A percentile compares a stretch with the other conserved stretches of the same genome.
These are phyloP conservation scores for Hericium rajendrae DNA, from an alignment of 768 basidiomycete genomes.

Conservation along the genomic window DNA sequence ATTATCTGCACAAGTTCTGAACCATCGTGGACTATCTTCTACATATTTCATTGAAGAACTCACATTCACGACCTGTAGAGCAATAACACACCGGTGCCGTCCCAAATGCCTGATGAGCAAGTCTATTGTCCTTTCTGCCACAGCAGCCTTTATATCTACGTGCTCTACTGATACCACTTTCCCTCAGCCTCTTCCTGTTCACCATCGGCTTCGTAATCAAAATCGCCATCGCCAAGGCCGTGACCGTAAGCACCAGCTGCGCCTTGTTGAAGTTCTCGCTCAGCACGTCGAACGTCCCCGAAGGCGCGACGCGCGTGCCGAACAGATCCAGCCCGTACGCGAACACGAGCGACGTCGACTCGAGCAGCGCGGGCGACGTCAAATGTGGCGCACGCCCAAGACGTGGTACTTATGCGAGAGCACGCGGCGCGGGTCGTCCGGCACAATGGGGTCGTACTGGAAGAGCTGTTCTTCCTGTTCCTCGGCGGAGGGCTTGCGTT, in stretches of 20 bases:
- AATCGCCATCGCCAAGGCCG: constrained; percentile 65
- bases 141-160: too few species aligned
- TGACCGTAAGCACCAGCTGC: constrained; percentile 79
- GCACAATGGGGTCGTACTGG: constrained; percentile 74
- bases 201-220: constrained; percentile 80
- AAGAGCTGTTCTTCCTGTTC: constrained; percentile 83
- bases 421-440: constrained; percentile 52
- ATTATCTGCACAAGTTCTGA: too few species aligned
- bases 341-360: constrained; percentile 87
- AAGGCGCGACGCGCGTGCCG: constrained; percentile 75
- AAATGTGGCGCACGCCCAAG: constrained; percentile 57
- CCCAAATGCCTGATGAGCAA: too few species aligned
- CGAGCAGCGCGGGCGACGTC: constrained; percentile 76
- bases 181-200: constrained; percentile 49
- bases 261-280: constrained; percentile 89
- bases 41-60: too few species aligned
- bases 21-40: too few species aligned
- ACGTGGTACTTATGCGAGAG: constrained; percentile 54
- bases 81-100: too few species aligned
- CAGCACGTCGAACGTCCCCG: constrained; percentile 86
- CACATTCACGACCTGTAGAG: too few species aligned
- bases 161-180: constrained; percentile 56
- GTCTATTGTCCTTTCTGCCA: too few species aligned
- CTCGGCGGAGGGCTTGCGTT: constrained; percentile 59
- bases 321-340: constrained; percentile 87